phyloP scores from a whole-genome alignment of 106 monocot genomes.

The Ottelia alismoides region DNA sequence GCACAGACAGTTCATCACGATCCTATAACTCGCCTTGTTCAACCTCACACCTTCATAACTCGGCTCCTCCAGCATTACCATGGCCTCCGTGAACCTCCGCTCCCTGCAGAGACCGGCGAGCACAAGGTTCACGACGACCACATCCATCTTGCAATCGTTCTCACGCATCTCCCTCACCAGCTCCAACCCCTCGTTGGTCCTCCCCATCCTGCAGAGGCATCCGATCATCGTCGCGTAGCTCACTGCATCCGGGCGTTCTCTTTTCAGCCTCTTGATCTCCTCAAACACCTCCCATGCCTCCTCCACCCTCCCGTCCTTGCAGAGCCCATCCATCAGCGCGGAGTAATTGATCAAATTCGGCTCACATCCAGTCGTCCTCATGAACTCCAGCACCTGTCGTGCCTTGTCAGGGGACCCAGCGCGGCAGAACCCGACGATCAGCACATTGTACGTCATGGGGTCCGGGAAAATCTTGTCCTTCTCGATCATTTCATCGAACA shows the following conservation, averaged over 20 bases:
- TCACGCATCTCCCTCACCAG: conserved; percentile 58
- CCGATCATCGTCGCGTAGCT: conserved; percentile 58
- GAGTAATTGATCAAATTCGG: conserved; percentile 79
- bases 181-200: conserved; percentile 53
- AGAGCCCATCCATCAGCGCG: conserved; percentile 61
- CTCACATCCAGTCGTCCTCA: conserved; percentile 65
- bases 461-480: conserved; percentile 64
- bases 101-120: conserved; percentile 63
- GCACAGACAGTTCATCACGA: conserved; percentile 60
- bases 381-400: conserved; percentile 36
- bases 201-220: conserved; percentile 44
- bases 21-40: conserved; percentile 83
- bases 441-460: conserved; percentile 47
- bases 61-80: conserved; percentile 44
- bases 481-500: conserved; percentile 97
- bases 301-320: conserved; percentile 40
- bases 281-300: conserved; percentile 50
- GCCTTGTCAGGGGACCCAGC: conserved; percentile 60
- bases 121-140: conserved; percentile 51
- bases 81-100: conserved; percentile 42
- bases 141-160: conserved; percentile 44
- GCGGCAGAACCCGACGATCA: conserved; percentile 75
- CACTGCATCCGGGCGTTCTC: conserved; percentile 40
- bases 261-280: conserved; percentile 27
- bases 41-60: conserved; percentile 35